Base-by-base conservation (phyloP, 306 rosid species). In the Acacia confusa region DNA sequence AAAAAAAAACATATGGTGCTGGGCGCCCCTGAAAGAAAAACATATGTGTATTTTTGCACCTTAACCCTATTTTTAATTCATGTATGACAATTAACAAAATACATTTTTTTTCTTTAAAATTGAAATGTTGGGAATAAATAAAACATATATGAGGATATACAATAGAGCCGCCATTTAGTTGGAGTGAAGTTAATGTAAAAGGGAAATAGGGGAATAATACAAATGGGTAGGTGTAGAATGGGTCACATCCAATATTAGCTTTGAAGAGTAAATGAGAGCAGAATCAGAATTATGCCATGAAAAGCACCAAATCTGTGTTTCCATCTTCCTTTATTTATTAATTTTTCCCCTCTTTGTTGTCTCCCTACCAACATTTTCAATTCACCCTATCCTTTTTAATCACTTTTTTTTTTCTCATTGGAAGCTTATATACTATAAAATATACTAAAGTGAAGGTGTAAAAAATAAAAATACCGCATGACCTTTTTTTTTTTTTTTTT, bases 261-360 rank as follows among this genome's bases (percentile, higher is more conserved):
- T 67, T 68, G 45, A 22, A 10, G 50, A 2, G 73, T 40, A 68
- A 68, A 20, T 68, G 30, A 38, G 22, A n/a, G 45, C 27, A 68
- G 28, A 43, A 77, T 32, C 45, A 20, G 36, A 28, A 72, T 32
- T 65, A 7, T 78, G 57, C 81, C 72, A 76, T 30, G 52, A 77
- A 61, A 40, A 63, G 45, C 70, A 63, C 41, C 52, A 50, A 76
- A 78, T 67, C 47, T 67, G 72, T 20, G 72, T 67, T 36, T 27
- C 3, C 24, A 10, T 36, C 25, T 19, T 25, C 5, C 34, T 4
- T 60, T 36, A 36, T 36, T 36, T 36, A 36, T 36, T 36, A 5
- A 6, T 6, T 36, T 36, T 34, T 13, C 3, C 24, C 6, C 11
- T 20, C 25, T 34, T 60, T 12, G 17, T 4, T 60, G 4, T 60